Percentiles rank a stretch among this genome's conserved stretches.
Evolutionary conservation across 2,329 filamentous ascomycete species (phyloP).

Genomic region (Penicillium oxalicum): DNA sequence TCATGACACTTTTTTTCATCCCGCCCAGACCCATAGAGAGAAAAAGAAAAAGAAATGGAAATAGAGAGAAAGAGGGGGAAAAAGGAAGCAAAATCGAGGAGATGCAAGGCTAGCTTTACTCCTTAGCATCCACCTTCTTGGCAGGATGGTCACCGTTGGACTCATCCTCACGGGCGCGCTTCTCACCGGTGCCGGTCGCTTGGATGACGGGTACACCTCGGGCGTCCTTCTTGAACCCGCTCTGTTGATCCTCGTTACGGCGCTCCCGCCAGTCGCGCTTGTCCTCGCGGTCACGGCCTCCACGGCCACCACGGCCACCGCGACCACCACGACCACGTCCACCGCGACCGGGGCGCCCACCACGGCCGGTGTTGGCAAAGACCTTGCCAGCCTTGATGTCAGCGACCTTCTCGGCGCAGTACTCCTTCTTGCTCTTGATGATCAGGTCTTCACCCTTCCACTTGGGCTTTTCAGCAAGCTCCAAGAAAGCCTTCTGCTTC

Average conservation of each 20-base stretch:
- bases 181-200: slow-evolving; percentile 40
- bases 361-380: slow-evolving; percentile 49
- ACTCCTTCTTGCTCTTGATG: slow-evolving; percentile 83
- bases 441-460: slow-evolving; percentile 75
- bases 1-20: slow-evolving; percentile 20
- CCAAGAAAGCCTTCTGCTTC: slow-evolving; percentile 71
- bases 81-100: slow-evolving; percentile 10
- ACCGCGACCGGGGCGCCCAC: slow-evolving; percentile 37
- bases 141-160: slow-evolving; percentile 34
- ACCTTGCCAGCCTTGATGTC: slow-evolving; percentile 67
- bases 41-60: slow-evolving; percentile 9
- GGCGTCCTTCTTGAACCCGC: slow-evolving; percentile 39
- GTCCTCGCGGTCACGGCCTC: slow-evolving; percentile 25
- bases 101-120: slow-evolving; percentile 20
- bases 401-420: slow-evolving; percentile 70
- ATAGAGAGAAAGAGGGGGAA: neutral
- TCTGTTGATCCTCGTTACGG: slow-evolving; percentile 41
- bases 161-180: slow-evolving; percentile 43
- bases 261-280: slow-evolving; percentile 42
- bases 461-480: slow-evolving; percentile 70
- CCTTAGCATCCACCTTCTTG: slow-evolving; percentile 47
- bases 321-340: slow-evolving; percentile 36
- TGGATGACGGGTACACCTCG: slow-evolving; percentile 44
- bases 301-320: slow-evolving; percentile 26
- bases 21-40: slow-evolving; percentile 12